Base-by-base conservation (phyloP, 768 basidiomycete species). In the Mycena kentingensis region DNA sequence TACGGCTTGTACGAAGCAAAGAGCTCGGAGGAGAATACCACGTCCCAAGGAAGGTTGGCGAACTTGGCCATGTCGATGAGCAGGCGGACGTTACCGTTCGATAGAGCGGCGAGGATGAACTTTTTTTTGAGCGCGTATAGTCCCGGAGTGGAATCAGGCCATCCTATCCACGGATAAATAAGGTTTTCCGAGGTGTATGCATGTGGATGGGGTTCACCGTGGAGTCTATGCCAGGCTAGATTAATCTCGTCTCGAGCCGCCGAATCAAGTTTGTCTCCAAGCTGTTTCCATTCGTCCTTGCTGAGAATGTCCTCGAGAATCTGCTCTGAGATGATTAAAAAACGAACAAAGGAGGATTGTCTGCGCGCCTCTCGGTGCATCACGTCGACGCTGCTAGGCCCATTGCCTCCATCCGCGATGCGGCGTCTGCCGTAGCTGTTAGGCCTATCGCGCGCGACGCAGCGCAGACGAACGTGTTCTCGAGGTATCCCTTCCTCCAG, bases 1-100 rank as follows among this genome's bases (percentile, higher is more conserved):
- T 39, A 87, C 85, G 86, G 83, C 62, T 88, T 88, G 71, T 77
- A 87, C 0, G 78, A 76, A 8, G 74, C 70, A 47, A 87, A 83
- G 22, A 87, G 66, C 47, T 85, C 83, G 2, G 78, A 70, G 0
- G 85, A 85, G 51, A 88, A 76, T 21, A 88, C 66, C 1, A 73
- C 73, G 49, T 87, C 84, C 85, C 83, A 87, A 0, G 85, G 84
- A 5, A 87, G 68, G n/a, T 76, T 70, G 2, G 82, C 77, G 51
- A 78, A 66, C 67, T 83, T 87, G 2, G 87, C 84, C 81, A 87
- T 75, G 61, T 87, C 83, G 0, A 82, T 66, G 2, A 87, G 72
- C 3, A 86, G 66, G 15, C 80, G 70, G 34, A 84, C 72, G 60
- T 82, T 88, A 7, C 85, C 85, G 54, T 88, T 88, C 0, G 85